Evolutionary conservation across 768 basidiomycete genomes (phyloP).

Genomic region (Rubroboletus satanas): DNA sequence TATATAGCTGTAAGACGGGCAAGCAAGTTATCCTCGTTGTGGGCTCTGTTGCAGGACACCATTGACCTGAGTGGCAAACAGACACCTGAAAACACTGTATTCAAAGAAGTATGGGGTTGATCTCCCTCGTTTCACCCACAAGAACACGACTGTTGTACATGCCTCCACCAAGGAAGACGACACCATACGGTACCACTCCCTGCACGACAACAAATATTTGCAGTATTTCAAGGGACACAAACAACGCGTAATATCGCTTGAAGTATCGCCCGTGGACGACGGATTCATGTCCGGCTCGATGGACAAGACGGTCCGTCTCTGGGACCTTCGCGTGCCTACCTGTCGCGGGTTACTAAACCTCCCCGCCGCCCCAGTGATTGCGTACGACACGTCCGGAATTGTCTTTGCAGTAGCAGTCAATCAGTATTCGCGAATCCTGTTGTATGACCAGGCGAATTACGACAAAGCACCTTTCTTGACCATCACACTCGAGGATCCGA

Average conservation of each 20-base stretch:
- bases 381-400: constrained; percentile 78
- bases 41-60: constrained; percentile 13
- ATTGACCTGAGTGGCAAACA: constrained; percentile 35
- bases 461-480: constrained; percentile 91
- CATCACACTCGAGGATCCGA: constrained; percentile 79
- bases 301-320: constrained; percentile 92
- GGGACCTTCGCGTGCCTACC: constrained; percentile 82
- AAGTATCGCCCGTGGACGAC: constrained; percentile 90
- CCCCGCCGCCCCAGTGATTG: constrained; percentile 70
- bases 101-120: constrained; percentile 98
- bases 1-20: constrained; percentile 88
- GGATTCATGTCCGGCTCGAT: constrained; percentile 93
- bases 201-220: constrained; percentile 95
- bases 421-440: constrained; percentile 72
- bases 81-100: constrained; percentile 71
- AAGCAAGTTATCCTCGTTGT: constrained; percentile 65
- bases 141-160: constrained; percentile 76
- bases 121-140: constrained; percentile 92
- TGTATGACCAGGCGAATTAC: constrained; percentile 83
- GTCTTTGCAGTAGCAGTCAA: constrained; percentile 88
- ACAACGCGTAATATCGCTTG: constrained; percentile 81
- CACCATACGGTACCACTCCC: constrained; percentile 88
- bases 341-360: constrained; percentile 79
- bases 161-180: constrained; percentile 96
- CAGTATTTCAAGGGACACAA: constrained; percentile 96